A percentile compares a stretch with the other conserved stretches of the same genome.
These are phyloP conservation scores for Perilla frutescens DNA, from an alignment of 257 asterid genomes.

Conservation along the genomic window DNA sequence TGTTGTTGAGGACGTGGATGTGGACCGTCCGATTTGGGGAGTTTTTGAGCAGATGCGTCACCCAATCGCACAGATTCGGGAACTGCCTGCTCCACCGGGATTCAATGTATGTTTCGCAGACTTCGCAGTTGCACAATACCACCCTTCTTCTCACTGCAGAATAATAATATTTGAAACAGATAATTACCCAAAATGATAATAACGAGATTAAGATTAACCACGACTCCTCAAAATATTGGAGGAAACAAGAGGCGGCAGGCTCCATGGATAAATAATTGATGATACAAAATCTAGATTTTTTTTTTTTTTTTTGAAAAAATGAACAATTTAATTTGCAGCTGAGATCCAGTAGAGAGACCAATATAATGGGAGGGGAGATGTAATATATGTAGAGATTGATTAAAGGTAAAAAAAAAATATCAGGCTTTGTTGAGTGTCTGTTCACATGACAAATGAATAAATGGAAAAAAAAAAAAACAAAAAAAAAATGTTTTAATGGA, in stretches of 20 bases:
- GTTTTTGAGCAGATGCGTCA: slow-evolving; percentile 58
- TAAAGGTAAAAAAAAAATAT: no score
- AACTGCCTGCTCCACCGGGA: slow-evolving; percentile 54
- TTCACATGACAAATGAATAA: background rate
- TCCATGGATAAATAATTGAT: slow-evolving; percentile 34
- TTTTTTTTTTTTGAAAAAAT: no score
- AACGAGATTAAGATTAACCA: background rate
- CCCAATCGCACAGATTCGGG: slow-evolving; percentile 77
- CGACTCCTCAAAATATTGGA: slow-evolving; percentile 21
- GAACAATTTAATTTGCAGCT: no score
- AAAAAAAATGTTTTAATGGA: background rate
- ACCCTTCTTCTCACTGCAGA: slow-evolving; percentile 23
- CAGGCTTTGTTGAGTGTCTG: background rate
- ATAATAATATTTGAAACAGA: no score
- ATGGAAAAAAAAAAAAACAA: background rate
- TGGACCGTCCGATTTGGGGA: slow-evolving; percentile 66
- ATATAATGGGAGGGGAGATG: slow-evolving; percentile 23
- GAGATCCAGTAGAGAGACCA: slow-evolving; percentile 11
- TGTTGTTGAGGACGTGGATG: slow-evolving; percentile 72
- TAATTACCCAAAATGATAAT: slow-evolving; percentile 15
- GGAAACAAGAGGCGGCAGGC: slow-evolving; percentile 26
- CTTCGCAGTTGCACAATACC: slow-evolving; percentile 63
- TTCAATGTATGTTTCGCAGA: slow-evolving; percentile 56
- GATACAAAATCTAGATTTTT: background rate
- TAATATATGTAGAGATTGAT: background rate